Evolutionary conservation across 2,329 filamentous ascomycete genomes (phyloP).

Genomic region (Ilyonectria sp.): DNA sequence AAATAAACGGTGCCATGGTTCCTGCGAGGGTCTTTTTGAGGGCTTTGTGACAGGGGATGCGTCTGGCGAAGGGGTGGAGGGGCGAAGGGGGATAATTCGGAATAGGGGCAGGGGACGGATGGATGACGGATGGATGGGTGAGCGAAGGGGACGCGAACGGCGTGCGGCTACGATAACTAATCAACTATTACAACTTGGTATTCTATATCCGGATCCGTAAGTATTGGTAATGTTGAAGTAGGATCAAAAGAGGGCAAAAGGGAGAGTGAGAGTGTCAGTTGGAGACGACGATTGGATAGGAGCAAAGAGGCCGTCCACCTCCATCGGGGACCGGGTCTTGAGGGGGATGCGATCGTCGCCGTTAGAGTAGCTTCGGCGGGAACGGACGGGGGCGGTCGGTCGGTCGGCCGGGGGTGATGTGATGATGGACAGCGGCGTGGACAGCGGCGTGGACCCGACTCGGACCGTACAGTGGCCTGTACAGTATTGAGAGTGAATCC

Average conservation of each 20-base stretch:
- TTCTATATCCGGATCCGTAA: conserved; percentile 1
- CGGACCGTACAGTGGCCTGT: not conserved
- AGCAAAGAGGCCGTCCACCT: conserved; percentile 8
- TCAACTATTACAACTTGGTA: not conserved
- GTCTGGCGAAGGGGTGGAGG: not conserved
- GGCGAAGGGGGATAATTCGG: not conserved
- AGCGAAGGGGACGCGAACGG: not conserved
- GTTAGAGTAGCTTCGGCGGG: conserved; percentile 28
- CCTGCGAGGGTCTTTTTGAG: not conserved
- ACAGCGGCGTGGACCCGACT: not conserved
- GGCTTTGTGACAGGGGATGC: not conserved
- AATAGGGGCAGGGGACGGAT: conserved; percentile 4
- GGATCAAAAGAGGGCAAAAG: not conserved
- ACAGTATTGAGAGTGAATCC: not conserved
- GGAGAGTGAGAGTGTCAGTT: not conserved
- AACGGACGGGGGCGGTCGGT: conserved; percentile 18
- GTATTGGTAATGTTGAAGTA: not conserved
- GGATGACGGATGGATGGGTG: too few species aligned
- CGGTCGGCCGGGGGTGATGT: conserved; percentile 10
- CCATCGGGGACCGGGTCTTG: conserved; percentile 2
- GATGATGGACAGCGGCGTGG: not conserved
- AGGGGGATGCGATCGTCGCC: conserved; percentile 24
- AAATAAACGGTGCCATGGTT: not conserved
- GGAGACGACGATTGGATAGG: not conserved
- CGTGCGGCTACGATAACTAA: not conserved